These are phyloP conservation scores for Mycena galopus DNA, from an alignment of 768 basidiomycete species.

Conservation along the genomic window DNA sequence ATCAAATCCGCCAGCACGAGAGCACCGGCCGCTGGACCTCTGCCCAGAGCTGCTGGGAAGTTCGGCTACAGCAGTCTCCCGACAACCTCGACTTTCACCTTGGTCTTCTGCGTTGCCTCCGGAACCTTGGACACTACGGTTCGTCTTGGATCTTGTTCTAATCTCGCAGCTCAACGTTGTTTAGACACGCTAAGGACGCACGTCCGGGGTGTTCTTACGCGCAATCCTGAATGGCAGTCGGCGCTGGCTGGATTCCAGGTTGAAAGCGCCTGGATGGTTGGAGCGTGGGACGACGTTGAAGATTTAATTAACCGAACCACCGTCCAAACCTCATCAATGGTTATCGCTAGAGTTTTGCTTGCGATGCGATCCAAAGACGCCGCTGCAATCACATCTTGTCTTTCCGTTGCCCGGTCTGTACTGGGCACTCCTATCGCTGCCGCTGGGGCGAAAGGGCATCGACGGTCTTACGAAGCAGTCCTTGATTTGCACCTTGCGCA, in stretches of 20 bases:
- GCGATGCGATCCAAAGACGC: slow-evolving; percentile 76
- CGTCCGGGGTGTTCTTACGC: slow-evolving; percentile 89
- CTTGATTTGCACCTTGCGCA: slow-evolving; percentile 88
- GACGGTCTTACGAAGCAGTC: slow-evolving; percentile 88
- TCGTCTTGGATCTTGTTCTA: slow-evolving; percentile 43
- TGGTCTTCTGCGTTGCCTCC: slow-evolving; percentile 89
- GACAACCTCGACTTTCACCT: slow-evolving; percentile 91
- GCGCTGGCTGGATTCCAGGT: slow-evolving; percentile 86
- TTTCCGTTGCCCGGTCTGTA: slow-evolving; percentile 75
- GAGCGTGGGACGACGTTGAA: slow-evolving; percentile 90
- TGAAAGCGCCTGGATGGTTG: slow-evolving; percentile 96
- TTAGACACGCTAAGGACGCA: slow-evolving; percentile 96
- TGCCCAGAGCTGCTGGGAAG: slow-evolving; percentile 99
- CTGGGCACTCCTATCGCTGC: slow-evolving; percentile 87
- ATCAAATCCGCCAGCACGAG: slow-evolving; percentile 98
- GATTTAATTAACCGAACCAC: slow-evolving; percentile 64
- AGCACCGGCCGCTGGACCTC: slow-evolving; percentile 97
- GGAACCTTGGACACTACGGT: slow-evolving; percentile 98
- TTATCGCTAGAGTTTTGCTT: slow-evolving; percentile 84
- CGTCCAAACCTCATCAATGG: slow-evolving; percentile 70
- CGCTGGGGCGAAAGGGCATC: slow-evolving; percentile 85
- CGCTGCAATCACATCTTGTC: slow-evolving; percentile 58
- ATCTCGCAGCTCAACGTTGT: slow-evolving; percentile 8
- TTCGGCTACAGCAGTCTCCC: slow-evolving; percentile 89
- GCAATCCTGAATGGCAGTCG: slow-evolving; percentile 86